These are phyloP conservation scores for Dovyalis caffra DNA, from an alignment of 345 rosid species.

Conservation along the genomic window DNA sequence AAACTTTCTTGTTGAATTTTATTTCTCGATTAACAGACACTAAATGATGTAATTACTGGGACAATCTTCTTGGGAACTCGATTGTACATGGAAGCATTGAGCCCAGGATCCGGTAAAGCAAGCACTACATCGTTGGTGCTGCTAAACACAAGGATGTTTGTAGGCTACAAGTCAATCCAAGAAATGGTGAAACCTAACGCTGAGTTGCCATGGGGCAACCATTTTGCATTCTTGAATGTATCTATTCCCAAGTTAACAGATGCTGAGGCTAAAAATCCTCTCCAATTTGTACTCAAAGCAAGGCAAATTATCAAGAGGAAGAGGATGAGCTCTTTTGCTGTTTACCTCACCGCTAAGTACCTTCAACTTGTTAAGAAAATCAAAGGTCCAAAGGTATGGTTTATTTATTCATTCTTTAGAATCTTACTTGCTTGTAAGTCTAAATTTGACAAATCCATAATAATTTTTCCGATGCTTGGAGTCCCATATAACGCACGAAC, in stretches of 20 bases:
- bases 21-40: slow-evolving; percentile 18
- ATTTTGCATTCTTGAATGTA: slow-evolving; percentile 36
- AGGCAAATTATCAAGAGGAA: slow-evolving; percentile 26
- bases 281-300: slow-evolving; percentile 35
- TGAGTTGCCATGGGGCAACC: slow-evolving; percentile 47
- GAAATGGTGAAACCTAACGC: slow-evolving; percentile 44
- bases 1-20: too few relatives aligned
- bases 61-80: slow-evolving; percentile 42
- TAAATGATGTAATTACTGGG: slow-evolving; percentile 51
- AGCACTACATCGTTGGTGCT: slow-evolving; percentile 40
- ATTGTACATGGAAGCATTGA: slow-evolving; percentile 40
- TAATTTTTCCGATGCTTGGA: too few relatives aligned
- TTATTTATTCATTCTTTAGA: neutral
- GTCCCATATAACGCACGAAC: too few relatives aligned
- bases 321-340: slow-evolving; percentile 24
- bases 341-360: slow-evolving; percentile 27
- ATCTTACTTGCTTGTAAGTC: neutral
- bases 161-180: slow-evolving; percentile 40
- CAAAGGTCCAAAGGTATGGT: slow-evolving; percentile 38
- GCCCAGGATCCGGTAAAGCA: slow-evolving; percentile 13
- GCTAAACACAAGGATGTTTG: slow-evolving; percentile 42
- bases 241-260: slow-evolving; percentile 19
- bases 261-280: slow-evolving; percentile 21
- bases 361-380: slow-evolving; percentile 25
- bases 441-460: too few relatives aligned